Evolutionary conservation across 352 stramenopile species (phyloP).

Genomic region (Ophiocytium majus): DNA sequence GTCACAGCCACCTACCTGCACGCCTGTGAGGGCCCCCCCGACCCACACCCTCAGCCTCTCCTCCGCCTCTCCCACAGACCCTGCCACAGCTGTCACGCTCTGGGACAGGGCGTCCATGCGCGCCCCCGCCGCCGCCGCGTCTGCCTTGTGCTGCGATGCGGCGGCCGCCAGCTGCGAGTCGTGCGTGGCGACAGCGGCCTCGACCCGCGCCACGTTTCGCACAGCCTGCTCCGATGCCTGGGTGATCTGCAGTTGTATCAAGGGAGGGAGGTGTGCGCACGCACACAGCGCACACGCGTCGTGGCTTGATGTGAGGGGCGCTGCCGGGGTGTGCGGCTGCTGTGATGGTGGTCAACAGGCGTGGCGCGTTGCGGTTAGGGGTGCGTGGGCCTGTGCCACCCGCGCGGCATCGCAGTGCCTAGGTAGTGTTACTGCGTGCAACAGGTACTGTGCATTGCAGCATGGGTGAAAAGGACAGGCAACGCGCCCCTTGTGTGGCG

Average conservation of each 20-base stretch:
- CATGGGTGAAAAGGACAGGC: too few species aligned
- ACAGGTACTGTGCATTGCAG: too few species aligned
- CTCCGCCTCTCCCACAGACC: not conserved
- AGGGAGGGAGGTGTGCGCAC: too few species aligned
- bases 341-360: too few species aligned
- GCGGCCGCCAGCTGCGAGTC: not conserved
- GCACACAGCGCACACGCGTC: too few species aligned
- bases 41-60: not conserved
- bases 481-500: too few species aligned
- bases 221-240: not conserved
- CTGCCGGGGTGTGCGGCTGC: too few species aligned
- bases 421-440: too few species aligned
- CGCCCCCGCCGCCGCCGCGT: not conserved
- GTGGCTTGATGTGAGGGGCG: too few species aligned
- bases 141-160: not conserved
- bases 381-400: too few species aligned
- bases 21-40: not conserved
- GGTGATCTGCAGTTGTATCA: not conserved
- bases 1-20: not conserved
- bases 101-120: not conserved
- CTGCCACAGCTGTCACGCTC: not conserved
- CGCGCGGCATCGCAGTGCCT: too few species aligned
- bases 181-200: not conserved
- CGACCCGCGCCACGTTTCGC: not conserved
- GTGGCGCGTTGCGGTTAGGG: too few species aligned